Evolutionary conservation across 305 asterid genomes (phyloP).

Genomic region (Petunia hybrid): DNA sequence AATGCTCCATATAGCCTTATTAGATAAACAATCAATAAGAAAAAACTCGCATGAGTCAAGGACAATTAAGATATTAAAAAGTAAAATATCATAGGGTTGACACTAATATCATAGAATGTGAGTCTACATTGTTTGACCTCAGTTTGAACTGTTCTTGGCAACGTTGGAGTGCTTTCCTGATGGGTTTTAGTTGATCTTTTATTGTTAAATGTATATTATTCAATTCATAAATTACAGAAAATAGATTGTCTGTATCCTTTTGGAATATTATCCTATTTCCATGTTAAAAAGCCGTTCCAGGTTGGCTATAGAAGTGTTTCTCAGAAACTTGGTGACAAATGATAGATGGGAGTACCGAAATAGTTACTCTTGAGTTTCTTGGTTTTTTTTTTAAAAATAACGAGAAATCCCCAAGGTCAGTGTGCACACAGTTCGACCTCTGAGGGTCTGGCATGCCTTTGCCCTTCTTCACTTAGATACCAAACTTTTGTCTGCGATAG

Average conservation of each 20-base stretch:
- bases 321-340: constrained; percentile 14
- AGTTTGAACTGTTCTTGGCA: constrained; percentile 18
- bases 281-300: constrained; percentile 16
- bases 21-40: too few species aligned
- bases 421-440: too few species aligned
- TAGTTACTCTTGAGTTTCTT: background rate
- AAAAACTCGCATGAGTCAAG: too few species aligned
- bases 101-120: constrained; percentile 61
- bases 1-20: too few species aligned
- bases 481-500: too few species aligned
- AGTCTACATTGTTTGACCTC: constrained; percentile 47
- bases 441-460: too few species aligned
- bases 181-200: constrained; percentile 24
- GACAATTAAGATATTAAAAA: too few species aligned
- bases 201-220: background rate
- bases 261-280: constrained; percentile 18
- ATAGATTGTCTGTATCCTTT: constrained; percentile 2
- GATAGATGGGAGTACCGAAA: constrained; percentile 10
- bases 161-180: constrained; percentile 29
- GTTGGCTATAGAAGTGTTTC: constrained; percentile 18
- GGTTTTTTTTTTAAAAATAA: too few species aligned
- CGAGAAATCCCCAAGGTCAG: too few species aligned
- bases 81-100: too few species aligned
- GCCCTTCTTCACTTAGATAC: too few species aligned
- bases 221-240: constrained; percentile 21